Conservation (phyloP, 805 yeast species). For the Blastobotrys chiropterorum region DNA sequence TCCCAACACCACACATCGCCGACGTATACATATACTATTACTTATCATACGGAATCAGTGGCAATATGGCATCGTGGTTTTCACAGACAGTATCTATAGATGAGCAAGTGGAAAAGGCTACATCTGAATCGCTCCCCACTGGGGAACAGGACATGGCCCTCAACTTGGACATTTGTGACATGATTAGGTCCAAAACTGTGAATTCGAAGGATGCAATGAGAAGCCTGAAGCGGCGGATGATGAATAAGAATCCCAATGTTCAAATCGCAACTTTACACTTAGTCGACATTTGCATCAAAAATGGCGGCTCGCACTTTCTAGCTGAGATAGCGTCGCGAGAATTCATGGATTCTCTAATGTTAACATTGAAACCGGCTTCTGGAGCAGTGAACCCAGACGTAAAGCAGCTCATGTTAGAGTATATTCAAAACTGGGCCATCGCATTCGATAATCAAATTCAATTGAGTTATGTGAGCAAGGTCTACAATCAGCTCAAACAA, state of each 20-base stretch:
- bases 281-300: slow-evolving; percentile 82
- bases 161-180: slow-evolving; percentile 82
- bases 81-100: slow-evolving; percentile 41
- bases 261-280: slow-evolving; percentile 70
- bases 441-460: slow-evolving; percentile 66
- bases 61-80: slow-evolving; percentile 32
- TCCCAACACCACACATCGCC: neutral
- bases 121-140: slow-evolving; percentile 84
- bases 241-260: slow-evolving; percentile 71
- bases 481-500: slow-evolving; percentile 51
- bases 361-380: slow-evolving; percentile 32
- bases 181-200: slow-evolving; percentile 74
- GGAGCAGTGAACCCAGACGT: slow-evolving; percentile 44
- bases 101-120: slow-evolving; percentile 63
- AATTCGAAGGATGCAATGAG: slow-evolving; percentile 80
- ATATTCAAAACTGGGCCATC: slow-evolving; percentile 71
- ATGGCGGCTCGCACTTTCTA: slow-evolving; percentile 84
- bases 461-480: slow-evolving; percentile 54
- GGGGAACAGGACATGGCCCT: slow-evolving; percentile 72
- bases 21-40: neutral
- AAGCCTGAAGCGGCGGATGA: slow-evolving; percentile 66
- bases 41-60: neutral
- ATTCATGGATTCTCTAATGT: slow-evolving; percentile 71
- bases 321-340: slow-evolving; percentile 76
- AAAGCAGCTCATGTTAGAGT: slow-evolving; percentile 50